phyloP scores from a whole-genome alignment of 2,329 filamentous ascomycete genomes.

The Aspergillus melleus region DNA sequence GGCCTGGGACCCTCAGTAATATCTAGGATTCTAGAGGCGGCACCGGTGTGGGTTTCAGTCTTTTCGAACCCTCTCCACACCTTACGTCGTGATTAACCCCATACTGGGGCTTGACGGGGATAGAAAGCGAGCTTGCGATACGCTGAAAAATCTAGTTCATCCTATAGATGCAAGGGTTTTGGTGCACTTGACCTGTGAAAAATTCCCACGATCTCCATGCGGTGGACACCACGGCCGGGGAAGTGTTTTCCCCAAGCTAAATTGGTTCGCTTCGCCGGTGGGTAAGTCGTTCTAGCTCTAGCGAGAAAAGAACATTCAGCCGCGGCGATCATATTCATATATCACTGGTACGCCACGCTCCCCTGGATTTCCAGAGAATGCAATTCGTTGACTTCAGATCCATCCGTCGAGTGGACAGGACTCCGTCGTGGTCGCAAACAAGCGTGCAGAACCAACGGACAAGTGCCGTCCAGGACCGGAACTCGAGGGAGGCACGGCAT shows the following conservation, averaged over 20 bases:
- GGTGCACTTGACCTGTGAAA: conserved; percentile 6
- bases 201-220: conserved; percentile 11
- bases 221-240: conserved; percentile 26
- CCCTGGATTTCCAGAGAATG: background rate
- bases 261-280: conserved; percentile 11
- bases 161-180: background rate
- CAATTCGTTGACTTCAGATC: background rate
- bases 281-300: background rate
- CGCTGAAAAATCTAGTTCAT: conserved; percentile 6
- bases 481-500: background rate
- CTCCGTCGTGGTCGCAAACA: background rate
- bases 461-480: background rate
- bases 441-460: background rate
- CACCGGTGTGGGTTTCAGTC: conserved; percentile 19
- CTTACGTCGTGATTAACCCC: conserved; percentile 23
- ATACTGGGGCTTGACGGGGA: conserved; percentile 31
- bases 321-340: conserved; percentile 16
- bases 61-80: conserved; percentile 29
- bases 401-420: background rate
- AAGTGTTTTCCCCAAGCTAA: conserved; percentile 32
- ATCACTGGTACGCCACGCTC: background rate
- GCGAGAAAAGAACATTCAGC: conserved; percentile 28
- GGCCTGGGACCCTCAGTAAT: conserved; percentile 8
- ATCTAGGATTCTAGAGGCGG: conserved; percentile 5
- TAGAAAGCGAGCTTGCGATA: conserved; percentile 20